These are phyloP conservation scores for slime mould (Dictyostelium discoideum) DNA, from an alignment of 78 protist species.

Conservation along the genomic window dicty_2.7 NC_007089.4:4812501-4813000, in stretches of 20 bases:
- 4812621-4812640: no score
- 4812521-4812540: slow-evolving; percentile 52
- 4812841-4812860: no score
- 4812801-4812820: neutral
- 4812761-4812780: neutral
- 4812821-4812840: no score
- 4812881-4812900: no score
- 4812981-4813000: no score
- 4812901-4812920: no score
- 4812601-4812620: neutral
- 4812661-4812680: neutral
- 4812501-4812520: slow-evolving; percentile 12
- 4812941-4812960: no score
- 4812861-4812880: no score
- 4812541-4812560: neutral
- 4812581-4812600: neutral
- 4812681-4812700: neutral
- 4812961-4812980: no score
- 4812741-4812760: neutral
- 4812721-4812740: neutral
- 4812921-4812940: no score
- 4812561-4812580: neutral
- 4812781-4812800: no score
- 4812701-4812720: neutral
- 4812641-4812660: neutral